These are phyloP conservation scores for Cavenderia fasciculata DNA, from an alignment of 78 protist species.

Conservation along the genomic window DNA sequence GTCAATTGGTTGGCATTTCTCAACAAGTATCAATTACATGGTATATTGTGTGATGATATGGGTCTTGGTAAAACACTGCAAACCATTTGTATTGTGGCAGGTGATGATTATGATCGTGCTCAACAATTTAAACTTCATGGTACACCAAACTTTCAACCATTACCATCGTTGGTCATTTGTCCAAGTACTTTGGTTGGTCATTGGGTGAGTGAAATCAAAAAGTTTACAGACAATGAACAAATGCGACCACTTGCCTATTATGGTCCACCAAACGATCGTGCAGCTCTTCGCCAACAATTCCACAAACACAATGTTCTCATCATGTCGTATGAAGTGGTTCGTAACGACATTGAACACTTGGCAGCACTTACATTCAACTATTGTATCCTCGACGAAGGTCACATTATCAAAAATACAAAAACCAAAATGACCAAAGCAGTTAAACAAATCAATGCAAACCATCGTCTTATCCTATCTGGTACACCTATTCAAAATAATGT, in stretches of 20 bases:
- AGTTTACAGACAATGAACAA: constrained; percentile 30
- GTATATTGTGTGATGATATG: constrained; percentile 97
- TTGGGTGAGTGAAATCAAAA: constrained; percentile 93
- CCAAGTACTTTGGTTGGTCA: constrained; percentile 95
- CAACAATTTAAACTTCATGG: constrained; percentile 8
- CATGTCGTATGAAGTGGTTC: constrained; percentile 89
- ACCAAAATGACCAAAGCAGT: constrained; percentile 87
- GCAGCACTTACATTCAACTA: constrained; percentile 79
- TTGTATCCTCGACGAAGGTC: constrained; percentile 98
- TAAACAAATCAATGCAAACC: constrained; percentile 77
- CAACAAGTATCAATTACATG: constrained; percentile 77
- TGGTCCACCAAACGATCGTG: constrained; percentile 80
- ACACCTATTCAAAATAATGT: constrained; percentile 96
- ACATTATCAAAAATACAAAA: constrained; percentile 90
- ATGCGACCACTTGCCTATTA: constrained; percentile 70
- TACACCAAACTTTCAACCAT: constrained; percentile 29
- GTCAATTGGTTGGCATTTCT: constrained; percentile 94
- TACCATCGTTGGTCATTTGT: constrained; percentile 93
- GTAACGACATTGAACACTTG: constrained; percentile 83
- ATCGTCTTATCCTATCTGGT: constrained; percentile 97
- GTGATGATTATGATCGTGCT: constrained; percentile 53
- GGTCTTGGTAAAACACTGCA: constrained; percentile 99
- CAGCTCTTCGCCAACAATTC: constrained; percentile 16
- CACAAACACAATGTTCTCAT: constrained; percentile 73
- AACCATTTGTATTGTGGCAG: constrained; percentile 89